phyloP scores from a whole-genome alignment of 2,329 filamentous ascomycete genomes.

The Lecanicillium sp. region DNA sequence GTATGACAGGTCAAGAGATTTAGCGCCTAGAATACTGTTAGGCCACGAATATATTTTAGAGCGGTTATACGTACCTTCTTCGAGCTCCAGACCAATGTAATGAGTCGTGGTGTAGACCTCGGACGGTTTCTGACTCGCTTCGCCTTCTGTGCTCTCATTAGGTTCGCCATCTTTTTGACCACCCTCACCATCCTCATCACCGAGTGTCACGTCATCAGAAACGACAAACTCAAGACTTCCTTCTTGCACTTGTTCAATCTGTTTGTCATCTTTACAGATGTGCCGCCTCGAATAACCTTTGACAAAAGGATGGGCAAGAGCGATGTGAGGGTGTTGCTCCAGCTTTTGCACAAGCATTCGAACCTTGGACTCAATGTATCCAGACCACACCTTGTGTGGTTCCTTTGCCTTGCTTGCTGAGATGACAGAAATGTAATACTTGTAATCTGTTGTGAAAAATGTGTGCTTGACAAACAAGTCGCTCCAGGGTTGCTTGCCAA shows the following conservation, averaged over 20 bases:
- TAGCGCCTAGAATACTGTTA: slow-evolving; percentile 44
- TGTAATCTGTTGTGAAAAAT: slow-evolving; percentile 90
- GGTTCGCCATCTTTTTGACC: slow-evolving; percentile 37
- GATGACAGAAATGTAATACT: slow-evolving; percentile 89
- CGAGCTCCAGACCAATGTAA: slow-evolving; percentile 83
- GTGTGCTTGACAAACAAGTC: slow-evolving; percentile 84
- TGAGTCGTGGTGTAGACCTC: slow-evolving; percentile 83
- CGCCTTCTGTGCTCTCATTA: slow-evolving; percentile 41
- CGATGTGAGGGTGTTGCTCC: slow-evolving; percentile 73
- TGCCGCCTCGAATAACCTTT: slow-evolving; percentile 87
- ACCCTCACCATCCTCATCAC: slow-evolving; percentile 2
- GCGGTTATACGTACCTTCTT: slow-evolving; percentile 60
- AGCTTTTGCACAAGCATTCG: slow-evolving; percentile 77
- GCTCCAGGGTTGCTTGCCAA: slow-evolving; percentile 73
- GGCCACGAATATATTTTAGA: too few species aligned
- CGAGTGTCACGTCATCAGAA: slow-evolving; percentile 31
- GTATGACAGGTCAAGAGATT: slow-evolving; percentile 69
- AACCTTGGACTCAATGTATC: slow-evolving; percentile 89
- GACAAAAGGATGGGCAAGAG: slow-evolving; percentile 82
- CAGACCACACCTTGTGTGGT: slow-evolving; percentile 80
- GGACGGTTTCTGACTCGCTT: slow-evolving; percentile 27
- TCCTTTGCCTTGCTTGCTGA: slow-evolving; percentile 78
- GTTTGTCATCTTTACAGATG: slow-evolving; percentile 50
- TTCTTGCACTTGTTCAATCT: slow-evolving; percentile 48
- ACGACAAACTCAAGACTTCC: slow-evolving; percentile 44